A percentile compares a stretch with the other conserved stretches of the same genome.
Evolutionary conservation across 2,329 filamentous ascomycete species (phyloP).

Genomic region (Immersiporthe knoxdaviesiana): DNA sequence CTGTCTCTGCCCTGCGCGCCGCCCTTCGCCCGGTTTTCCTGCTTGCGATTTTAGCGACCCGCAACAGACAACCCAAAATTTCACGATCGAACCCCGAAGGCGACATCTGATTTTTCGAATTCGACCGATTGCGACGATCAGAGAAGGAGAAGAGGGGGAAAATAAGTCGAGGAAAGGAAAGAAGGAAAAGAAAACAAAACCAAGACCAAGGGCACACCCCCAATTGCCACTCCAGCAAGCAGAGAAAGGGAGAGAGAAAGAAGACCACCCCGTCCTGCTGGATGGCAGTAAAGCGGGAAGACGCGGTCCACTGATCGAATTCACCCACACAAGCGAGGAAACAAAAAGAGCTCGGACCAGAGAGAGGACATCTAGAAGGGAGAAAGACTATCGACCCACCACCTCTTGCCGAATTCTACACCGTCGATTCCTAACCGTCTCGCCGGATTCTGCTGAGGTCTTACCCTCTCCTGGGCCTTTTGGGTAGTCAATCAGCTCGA

Average conservation of each 20-base stretch:
- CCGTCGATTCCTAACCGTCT: slow-evolving; percentile 15
- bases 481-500: slow-evolving; percentile 1
- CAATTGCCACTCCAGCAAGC: not conserved
- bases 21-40: slow-evolving; percentile 8
- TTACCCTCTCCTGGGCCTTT: not conserved
- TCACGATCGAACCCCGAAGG: not conserved
- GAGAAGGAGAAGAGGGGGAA: not conserved
- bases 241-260: not conserved
- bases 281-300: slow-evolving; percentile 4
- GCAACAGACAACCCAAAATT: slow-evolving; percentile 5
- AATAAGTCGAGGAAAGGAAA: not conserved
- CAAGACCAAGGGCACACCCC: not conserved
- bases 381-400: slow-evolving; percentile 16
- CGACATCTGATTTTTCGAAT: not conserved
- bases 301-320: slow-evolving; percentile 9
- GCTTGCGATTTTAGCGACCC: slow-evolving; percentile 1
- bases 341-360: slow-evolving; percentile 13
- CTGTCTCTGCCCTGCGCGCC: slow-evolving; percentile 8
- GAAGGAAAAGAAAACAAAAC: not conserved
- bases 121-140: not conserved
- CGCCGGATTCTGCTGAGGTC: not conserved
- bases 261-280: not conserved
- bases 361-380: not conserved
- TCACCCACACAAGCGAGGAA: not conserved
- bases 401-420: slow-evolving; percentile 13